Conservation (phyloP, 306 rosid genomes). For the Alnus glutinosa region DNA sequence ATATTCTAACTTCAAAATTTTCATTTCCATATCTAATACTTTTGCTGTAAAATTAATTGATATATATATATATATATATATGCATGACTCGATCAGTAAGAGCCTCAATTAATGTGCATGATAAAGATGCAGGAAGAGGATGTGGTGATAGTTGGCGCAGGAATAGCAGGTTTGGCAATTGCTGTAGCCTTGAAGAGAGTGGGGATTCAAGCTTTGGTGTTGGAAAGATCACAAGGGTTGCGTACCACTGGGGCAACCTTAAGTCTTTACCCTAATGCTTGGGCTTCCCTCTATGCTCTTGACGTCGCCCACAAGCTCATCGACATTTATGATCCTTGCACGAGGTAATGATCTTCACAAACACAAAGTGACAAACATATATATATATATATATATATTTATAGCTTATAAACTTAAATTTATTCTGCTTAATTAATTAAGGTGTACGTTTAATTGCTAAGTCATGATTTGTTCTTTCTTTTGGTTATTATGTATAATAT, state of each 20-base stretch:
- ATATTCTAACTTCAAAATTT: too few relatives aligned
- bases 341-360: not conserved
- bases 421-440: not conserved
- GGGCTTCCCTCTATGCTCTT: constrained; percentile 23
- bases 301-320: constrained; percentile 11
- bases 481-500: not conserved
- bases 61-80: not conserved
- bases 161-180: constrained; percentile 26
- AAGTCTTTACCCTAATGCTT: constrained; percentile 15
- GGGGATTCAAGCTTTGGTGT: constrained; percentile 17
- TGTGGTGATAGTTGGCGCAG: constrained; percentile 18
- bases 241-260: constrained; percentile 8
- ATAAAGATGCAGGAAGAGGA: not conserved
- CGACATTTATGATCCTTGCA: constrained; percentile 5
- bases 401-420: too few relatives aligned
- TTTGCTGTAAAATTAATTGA: too few relatives aligned
- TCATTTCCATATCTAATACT: too few relatives aligned
- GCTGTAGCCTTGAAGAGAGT: constrained; percentile 25
- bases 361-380: too few relatives aligned
- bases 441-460: not conserved
- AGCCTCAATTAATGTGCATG: not conserved
- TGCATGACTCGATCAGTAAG: not conserved
- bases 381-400: too few relatives aligned
- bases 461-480: too few relatives aligned
- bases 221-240: constrained; percentile 14